Conservation (phyloP, 371 early-diverging fungal species). For the Blastocladiella emersonii region DNA sequence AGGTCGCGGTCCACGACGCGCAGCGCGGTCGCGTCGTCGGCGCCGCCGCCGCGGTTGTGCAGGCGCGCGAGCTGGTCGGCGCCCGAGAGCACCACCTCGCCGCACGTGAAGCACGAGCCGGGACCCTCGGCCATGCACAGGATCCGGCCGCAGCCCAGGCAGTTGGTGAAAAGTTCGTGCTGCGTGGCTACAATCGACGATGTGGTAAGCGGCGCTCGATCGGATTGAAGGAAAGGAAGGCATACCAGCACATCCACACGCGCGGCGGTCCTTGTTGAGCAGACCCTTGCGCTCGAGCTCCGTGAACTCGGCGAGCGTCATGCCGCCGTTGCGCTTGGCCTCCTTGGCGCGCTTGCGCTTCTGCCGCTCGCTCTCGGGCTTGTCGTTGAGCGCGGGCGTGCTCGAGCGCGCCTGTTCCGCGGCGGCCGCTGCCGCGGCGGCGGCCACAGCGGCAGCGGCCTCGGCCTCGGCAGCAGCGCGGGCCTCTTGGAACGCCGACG, state of each 20-base stretch:
- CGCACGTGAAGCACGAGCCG: constrained; percentile 75
- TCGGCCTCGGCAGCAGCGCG: no score
- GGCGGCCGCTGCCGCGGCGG: no score
- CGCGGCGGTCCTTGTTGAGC: neutral
- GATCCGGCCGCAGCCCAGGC: constrained; percentile 77
- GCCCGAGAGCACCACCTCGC: constrained; percentile 39
- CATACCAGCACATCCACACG: neutral
- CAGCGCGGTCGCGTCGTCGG: neutral
- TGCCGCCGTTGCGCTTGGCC: neutral
- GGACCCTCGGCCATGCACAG: constrained; percentile 68
- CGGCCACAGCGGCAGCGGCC: no score
- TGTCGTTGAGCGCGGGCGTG: no score
- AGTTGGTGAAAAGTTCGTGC: constrained; percentile 70
- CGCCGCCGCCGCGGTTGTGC: neutral
- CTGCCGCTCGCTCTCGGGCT: no score
- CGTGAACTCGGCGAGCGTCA: neutral
- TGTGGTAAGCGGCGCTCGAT: no score
- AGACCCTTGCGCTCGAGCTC: neutral
- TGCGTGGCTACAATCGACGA: constrained; percentile 58
- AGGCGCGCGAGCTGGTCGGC: constrained; percentile 19
- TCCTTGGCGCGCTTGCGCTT: neutral
- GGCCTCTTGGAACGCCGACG: neutral
- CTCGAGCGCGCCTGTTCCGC: no score
- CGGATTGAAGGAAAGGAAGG: neutral
- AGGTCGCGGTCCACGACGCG: neutral